Evolutionary conservation across 805 yeast species (phyloP).

Genomic region (fission yeast (Schizosaccharomyces pombe)): DNA sequence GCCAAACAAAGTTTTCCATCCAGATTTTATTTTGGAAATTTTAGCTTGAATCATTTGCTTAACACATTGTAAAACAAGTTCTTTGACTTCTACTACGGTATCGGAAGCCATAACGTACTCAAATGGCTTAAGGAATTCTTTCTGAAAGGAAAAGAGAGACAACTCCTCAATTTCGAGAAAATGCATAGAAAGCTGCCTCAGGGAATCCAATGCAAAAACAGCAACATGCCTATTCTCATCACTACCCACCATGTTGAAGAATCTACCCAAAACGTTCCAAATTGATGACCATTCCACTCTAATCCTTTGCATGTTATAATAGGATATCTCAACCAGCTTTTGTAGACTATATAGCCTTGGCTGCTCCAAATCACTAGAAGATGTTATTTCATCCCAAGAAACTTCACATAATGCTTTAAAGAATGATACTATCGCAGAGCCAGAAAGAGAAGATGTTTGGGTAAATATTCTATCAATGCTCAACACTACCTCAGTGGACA

Average conservation of each 20-base stretch:
- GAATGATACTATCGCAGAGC: constrained; percentile 67
- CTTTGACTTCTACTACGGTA: constrained; percentile 45
- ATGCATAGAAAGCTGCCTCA: constrained; percentile 77
- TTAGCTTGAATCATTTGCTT: constrained; percentile 63
- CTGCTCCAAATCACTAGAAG: constrained; percentile 54
- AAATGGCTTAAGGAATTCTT: constrained; percentile 79
- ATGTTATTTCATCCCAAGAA: constrained; percentile 72
- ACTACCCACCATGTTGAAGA: constrained; percentile 62
- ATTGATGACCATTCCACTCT: constrained; percentile 89
- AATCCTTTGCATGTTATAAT: constrained; percentile 90
- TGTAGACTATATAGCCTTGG: constrained; percentile 86
- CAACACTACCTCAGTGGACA: neutral
- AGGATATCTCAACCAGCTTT: constrained; percentile 90
- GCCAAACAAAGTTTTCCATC: constrained; percentile 78
- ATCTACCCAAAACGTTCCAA: constrained; percentile 83
- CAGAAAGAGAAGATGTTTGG: constrained; percentile 53
- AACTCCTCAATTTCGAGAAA: constrained; percentile 84
- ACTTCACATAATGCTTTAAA: constrained; percentile 71
- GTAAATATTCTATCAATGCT: constrained; percentile 70
- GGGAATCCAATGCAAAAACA: constrained; percentile 77
- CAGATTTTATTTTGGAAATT: constrained; percentile 55
- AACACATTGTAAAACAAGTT: constrained; percentile 74
- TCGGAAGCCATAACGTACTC: constrained; percentile 53
- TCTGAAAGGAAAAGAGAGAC: constrained; percentile 85
- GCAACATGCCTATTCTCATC: constrained; percentile 54